Evolutionary conservation across 1,139 yeast species (phyloP).

Genomic region (Sugiyamaella neomexicana): DNA sequence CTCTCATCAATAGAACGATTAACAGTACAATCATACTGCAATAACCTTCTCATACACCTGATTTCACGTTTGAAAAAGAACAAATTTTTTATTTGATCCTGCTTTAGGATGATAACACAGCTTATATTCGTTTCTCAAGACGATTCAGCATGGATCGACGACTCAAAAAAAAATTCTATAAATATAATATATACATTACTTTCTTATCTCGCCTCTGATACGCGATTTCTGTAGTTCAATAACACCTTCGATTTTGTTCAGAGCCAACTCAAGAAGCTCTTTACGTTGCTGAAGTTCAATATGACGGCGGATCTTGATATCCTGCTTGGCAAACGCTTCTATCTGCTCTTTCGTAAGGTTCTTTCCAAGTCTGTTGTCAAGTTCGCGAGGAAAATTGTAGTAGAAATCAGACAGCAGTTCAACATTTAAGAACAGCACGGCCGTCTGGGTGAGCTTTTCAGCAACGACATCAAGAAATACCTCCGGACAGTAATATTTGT

Average conservation of each 20-base stretch:
- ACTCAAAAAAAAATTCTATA: background rate
- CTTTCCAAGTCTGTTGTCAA: slow-evolving; percentile 71
- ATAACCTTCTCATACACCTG: background rate
- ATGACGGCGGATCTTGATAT: slow-evolving; percentile 84
- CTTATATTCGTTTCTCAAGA: no score
- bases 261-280: slow-evolving; percentile 79
- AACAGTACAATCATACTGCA: background rate
- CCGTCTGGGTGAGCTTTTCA: slow-evolving; percentile 87
- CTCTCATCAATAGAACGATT: background rate
- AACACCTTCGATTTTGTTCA: slow-evolving; percentile 83
- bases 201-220: slow-evolving; percentile 2
- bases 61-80: no score
- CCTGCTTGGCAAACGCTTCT: slow-evolving; percentile 91
- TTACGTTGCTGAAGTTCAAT: slow-evolving; percentile 92
- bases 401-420: slow-evolving; percentile 92
- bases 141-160: no score
- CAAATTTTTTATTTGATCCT: background rate
- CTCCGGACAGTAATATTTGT: slow-evolving; percentile 92
- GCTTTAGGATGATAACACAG: no score
- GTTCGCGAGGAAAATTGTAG: slow-evolving; percentile 91
- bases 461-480: slow-evolving; percentile 89
- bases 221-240: slow-evolving; percentile 62
- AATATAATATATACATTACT: slow-evolving; percentile 10
- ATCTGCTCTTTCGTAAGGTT: slow-evolving; percentile 71
- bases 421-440: slow-evolving; percentile 88